Evolutionary conservation across 83 land plant species (phyloP).

Genomic region (Picea abies): DNA sequence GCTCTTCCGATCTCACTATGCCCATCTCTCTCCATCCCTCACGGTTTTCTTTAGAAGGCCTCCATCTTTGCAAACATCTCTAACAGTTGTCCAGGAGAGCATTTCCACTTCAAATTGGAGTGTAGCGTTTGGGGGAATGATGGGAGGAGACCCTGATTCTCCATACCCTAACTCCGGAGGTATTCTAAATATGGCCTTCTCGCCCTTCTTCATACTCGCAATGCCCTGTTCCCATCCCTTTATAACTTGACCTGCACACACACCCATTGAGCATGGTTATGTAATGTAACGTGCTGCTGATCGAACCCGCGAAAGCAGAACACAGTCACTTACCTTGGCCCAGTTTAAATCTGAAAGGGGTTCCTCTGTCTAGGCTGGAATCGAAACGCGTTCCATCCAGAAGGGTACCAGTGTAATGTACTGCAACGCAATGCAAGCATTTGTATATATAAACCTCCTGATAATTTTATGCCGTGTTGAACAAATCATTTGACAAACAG

Average conservation of each 20-base stretch:
- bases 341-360: conserved; percentile 28
- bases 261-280: background rate
- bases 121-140: conserved; percentile 45
- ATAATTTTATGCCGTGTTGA: background rate
- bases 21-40: conserved; percentile 38
- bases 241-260: conserved; percentile 40
- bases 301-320: background rate
- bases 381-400: conserved; percentile 22
- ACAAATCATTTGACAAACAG: background rate
- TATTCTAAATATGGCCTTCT: conserved; percentile 39
- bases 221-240: conserved; percentile 55
- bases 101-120: conserved; percentile 49
- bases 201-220: conserved; percentile 48
- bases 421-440: conserved; percentile 1
- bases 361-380: conserved; percentile 24
- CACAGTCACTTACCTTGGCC: conserved; percentile 22
- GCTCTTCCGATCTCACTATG: too few relatives aligned
- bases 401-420: conserved; percentile 27
- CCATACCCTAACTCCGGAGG: conserved; percentile 47
- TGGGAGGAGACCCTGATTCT: conserved; percentile 36
- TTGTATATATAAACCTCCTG: background rate
- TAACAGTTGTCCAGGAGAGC: conserved; percentile 44
- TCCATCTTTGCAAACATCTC: conserved; percentile 51
- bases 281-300: background rate
- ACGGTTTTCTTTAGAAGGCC: conserved; percentile 37